Base-by-base conservation (phyloP, 345 rosid genomes). In the Brassica incana region DNA sequence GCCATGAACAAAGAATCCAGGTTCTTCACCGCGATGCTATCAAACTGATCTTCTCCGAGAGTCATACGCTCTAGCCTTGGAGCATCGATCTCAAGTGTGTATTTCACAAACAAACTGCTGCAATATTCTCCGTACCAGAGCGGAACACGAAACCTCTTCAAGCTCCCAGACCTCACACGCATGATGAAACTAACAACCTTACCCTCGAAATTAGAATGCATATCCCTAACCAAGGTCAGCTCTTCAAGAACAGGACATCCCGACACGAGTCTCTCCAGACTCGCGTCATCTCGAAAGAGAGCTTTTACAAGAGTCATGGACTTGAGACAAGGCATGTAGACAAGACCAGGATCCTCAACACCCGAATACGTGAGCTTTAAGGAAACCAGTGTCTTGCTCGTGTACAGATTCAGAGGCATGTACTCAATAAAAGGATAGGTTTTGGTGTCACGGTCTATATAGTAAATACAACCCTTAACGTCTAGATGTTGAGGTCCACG, bases 71-170 rank as follows among this genome's bases (percentile, higher is more conserved):
- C 70, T 12, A 74, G 70, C 30, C 62, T 5, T 0, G 77, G 77
- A 74, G 70, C 70, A 48, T 74, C 70, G 30, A 74, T 74, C 43
- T 65, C 71, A 48, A 74, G 67, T 1, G 74, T 32, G 5, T 2
- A 54, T 33, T 9, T 32, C 69, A 27, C 68, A 1, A 4, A 2
- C 29, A 29, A 52, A 5, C 18, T 23, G 2, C 11, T 23, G 14
- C 11, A 4, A 14, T 0, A 14, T 0, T 0, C 0, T 18, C 64
- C 73, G 25, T 6, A 5, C 65, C 1, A 2, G 8, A 2, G 10
- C 6, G 65, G 69, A 63, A 74, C 69, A 65, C 23, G 10, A 52
- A 74, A 74, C 62, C 29, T 73, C 69, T 61, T 73, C 69, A 73
- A 25, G 29, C 67, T 63, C 62, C 2, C 45, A 45, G 69, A 63